A percentile compares a stretch with the other conserved stretches of the same genome.
Conservation (phyloP, 2,329 filamentous ascomycete species). For the Claviceps sorghi region DNA sequence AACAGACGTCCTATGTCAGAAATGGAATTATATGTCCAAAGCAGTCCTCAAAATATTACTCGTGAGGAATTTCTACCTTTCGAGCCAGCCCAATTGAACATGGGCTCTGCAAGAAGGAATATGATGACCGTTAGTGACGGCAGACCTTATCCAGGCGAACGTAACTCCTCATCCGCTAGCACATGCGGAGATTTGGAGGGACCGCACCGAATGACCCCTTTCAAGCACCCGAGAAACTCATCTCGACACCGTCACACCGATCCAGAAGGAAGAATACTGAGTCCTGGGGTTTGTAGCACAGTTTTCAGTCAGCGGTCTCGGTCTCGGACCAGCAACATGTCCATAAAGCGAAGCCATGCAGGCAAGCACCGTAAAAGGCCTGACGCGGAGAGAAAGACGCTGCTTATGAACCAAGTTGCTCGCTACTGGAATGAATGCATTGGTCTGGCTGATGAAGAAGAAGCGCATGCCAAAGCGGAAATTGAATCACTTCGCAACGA, state of each 20-base stretch:
- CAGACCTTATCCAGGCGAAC: neutral
- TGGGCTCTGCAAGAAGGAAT: neutral
- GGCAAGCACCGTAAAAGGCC: conserved; percentile 7
- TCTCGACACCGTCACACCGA: conserved; percentile 1
- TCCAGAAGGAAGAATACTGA: neutral
- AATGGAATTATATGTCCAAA: neutral
- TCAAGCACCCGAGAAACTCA: neutral
- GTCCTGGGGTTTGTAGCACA: neutral
- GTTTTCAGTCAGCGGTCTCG: conserved; percentile 10
- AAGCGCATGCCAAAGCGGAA: conserved; percentile 11
- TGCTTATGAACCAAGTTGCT: conserved; percentile 19
- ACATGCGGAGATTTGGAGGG: conserved; percentile 19
- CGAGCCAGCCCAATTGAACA: neutral
- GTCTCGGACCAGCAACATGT: conserved; percentile 19
- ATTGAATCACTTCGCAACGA: conserved; percentile 14
- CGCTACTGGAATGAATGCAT: conserved; percentile 22
- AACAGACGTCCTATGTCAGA: neutral
- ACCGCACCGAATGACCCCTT: conserved; percentile 12
- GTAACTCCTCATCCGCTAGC: conserved; percentile 10
- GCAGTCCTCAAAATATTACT: neutral
- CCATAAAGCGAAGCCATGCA: conserved; percentile 13
- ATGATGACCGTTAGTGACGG: neutral
- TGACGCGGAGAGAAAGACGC: conserved; percentile 14
- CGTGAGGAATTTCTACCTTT: neutral
- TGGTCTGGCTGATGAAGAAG: conserved; percentile 17